Percentiles rank a stretch among this genome's conserved stretches.
These are phyloP conservation scores for Globisporangium orthogonon DNA, from an alignment of 352 stramenopile genomes.

Conservation along the genomic window DNA sequence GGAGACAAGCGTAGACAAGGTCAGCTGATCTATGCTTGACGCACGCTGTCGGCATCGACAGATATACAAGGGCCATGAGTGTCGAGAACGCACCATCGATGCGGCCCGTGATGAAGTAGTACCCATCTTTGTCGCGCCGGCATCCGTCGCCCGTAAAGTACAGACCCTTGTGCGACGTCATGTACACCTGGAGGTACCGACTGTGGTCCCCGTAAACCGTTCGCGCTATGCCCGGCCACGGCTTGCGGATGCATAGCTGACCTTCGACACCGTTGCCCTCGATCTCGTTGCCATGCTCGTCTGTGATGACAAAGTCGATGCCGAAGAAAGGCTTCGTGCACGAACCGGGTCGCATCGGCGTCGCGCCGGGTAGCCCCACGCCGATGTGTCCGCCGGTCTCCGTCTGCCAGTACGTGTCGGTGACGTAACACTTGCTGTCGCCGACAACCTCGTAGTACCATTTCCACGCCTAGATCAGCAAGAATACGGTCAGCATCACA, in stretches of 20 bases:
- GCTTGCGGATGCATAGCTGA: slow-evolving; percentile 92
- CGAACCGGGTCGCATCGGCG: slow-evolving; percentile 87
- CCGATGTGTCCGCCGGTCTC: slow-evolving; percentile 96
- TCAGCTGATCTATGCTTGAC: background rate
- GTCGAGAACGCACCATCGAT: slow-evolving; percentile 90
- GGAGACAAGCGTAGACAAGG: background rate
- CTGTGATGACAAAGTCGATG: slow-evolving; percentile 87
- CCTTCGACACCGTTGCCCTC: slow-evolving; percentile 86
- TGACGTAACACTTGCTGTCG: slow-evolving; percentile 86
- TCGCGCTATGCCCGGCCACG: slow-evolving; percentile 96
- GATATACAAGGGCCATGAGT: no score
- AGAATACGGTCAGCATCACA: background rate
- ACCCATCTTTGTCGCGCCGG: slow-evolving; percentile 91
- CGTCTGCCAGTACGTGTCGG: slow-evolving; percentile 98
- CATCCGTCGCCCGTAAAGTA: slow-evolving; percentile 95
- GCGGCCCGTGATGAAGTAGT: slow-evolving; percentile 98
- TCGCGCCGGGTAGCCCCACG: slow-evolving; percentile 90
- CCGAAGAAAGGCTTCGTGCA: slow-evolving; percentile 96
- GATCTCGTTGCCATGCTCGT: slow-evolving; percentile 86
- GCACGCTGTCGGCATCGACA: background rate
- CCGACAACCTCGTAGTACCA: slow-evolving; percentile 96
- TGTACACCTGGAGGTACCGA: slow-evolving; percentile 95
- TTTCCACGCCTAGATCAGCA: slow-evolving; percentile 64
- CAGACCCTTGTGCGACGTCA: slow-evolving; percentile 94
- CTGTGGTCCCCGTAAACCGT: slow-evolving; percentile 94